Conservation (phyloP, 495 filamentous ascomycete genomes). For the Penicillium goetzii region DNA sequence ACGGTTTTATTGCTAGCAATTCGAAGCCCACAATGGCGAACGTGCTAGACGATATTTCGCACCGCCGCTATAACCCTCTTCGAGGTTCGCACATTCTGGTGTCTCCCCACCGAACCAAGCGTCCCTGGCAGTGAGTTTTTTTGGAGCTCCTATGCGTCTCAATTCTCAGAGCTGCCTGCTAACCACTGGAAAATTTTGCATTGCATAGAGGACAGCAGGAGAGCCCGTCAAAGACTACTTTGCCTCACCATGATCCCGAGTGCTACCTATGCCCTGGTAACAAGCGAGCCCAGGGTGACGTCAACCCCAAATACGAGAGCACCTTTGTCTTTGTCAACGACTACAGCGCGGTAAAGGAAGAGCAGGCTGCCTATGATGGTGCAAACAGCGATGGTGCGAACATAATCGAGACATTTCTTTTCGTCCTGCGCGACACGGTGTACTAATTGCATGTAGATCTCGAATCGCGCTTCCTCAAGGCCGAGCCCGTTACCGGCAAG, state of each 20-base stretch:
- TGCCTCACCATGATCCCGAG: constrained; percentile 80
- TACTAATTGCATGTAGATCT: constrained; percentile 53
- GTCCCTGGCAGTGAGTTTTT: constrained; percentile 93
- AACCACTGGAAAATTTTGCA: constrained; percentile 12
- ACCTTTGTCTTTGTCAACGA: constrained; percentile 98
- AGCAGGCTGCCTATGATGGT: constrained; percentile 72
- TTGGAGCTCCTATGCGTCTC: neutral
- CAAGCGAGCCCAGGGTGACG: constrained; percentile 83
- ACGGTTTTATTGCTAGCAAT: neutral
- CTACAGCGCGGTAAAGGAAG: constrained; percentile 94
- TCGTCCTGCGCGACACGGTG: neutral
- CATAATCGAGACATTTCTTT: neutral
- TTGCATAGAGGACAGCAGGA: constrained; percentile 83
- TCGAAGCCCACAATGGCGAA: constrained; percentile 54
- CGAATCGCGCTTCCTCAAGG: constrained; percentile 78
- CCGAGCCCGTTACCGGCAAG: constrained; percentile 87
- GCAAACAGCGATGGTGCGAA: constrained; percentile 53
- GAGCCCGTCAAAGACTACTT: constrained; percentile 69
- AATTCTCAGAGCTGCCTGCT: neutral
- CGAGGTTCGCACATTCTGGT: constrained; percentile 89
- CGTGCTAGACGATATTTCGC: constrained; percentile 95
- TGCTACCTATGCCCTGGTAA: constrained; percentile 99
- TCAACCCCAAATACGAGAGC: constrained; percentile 81
- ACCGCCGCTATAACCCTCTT: constrained; percentile 91
- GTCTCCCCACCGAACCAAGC: constrained; percentile 92